Evolutionary conservation across 352 stramenopile species (phyloP).

Genomic region (Poterioochromonas sp.): DNA sequence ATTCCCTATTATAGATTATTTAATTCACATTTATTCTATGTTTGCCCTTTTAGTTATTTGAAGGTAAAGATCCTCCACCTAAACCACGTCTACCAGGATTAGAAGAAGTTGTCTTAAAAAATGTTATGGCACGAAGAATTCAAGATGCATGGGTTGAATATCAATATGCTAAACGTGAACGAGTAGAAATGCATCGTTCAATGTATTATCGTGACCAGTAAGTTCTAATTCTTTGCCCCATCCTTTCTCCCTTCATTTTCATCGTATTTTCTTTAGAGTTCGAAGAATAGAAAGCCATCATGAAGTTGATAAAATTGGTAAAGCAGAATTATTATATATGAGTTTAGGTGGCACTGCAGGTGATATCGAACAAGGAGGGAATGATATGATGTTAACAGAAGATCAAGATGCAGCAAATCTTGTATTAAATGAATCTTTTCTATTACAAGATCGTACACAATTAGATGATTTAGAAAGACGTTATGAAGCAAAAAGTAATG

Average conservation of each 20-base stretch:
- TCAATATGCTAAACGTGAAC: background rate
- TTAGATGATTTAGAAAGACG: background rate
- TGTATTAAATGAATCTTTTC: background rate
- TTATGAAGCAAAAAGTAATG: background rate
- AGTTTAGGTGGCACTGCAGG: background rate
- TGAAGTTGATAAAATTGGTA: background rate
- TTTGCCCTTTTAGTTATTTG: no score
- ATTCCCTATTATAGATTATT: no score
- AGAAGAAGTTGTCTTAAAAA: no score
- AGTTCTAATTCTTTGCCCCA: background rate
- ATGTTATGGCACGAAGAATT: conserved; percentile 9
- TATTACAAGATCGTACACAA: background rate
- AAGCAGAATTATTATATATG: background rate
- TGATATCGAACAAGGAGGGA: background rate
- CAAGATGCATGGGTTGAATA: conserved; percentile 6
- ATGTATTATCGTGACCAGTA: background rate
- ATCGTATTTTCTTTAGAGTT: background rate
- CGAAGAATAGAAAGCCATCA: background rate
- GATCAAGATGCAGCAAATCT: background rate
- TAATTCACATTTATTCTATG: no score
- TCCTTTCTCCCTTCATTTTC: background rate
- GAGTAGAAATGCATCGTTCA: background rate
- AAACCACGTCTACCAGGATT: no score
- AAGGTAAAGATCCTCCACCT: no score
- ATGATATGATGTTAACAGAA: background rate